Evolutionary conservation across 768 basidiomycete species (phyloP), one percentile per base, ranked within the genome.

Genomic region (Suillus subalutaceus): DNA sequence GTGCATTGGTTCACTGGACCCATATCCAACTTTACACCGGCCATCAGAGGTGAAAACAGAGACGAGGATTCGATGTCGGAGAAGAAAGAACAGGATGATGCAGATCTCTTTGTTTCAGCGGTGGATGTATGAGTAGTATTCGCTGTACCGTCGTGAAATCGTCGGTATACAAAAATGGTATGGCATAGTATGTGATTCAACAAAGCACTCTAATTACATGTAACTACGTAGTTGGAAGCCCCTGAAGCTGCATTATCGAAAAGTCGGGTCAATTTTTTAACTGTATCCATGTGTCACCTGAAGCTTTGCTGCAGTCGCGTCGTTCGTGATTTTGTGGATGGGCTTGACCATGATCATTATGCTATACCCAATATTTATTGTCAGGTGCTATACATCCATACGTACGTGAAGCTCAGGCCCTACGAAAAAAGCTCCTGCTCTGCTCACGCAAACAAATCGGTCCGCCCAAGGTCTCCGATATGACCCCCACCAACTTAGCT

Each of bases 401-500:
- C 48, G 4, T 50, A n/a, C 12, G 20, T n/a, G n/a, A n/a, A n/a
- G n/a, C n/a, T n/a, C n/a, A n/a, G n/a, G n/a, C n/a, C n/a, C n/a
- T n/a, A n/a, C n/a, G n/a, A n/a, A n/a, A n/a, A 37, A n/a, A 16
- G 56, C 50, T 26, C 26, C n/a, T 15, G 12, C 20, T 56, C 35
- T 46, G 40, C 6, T 64, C 66, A 73, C 63, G 68, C 67, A 40
- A 74, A 71, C 30, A 74, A 3, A 66, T 74, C 70, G 6, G 55
- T 67, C 20, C 69, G 44, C 15, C 70, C 67, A 77, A 46, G 32
- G 71, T 72, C 26, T 55, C 69, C 20, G 69, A 83, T 26, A 83
- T 75, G 10, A 79, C 72, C 0, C 77, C 81, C 20, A 81, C 78
- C 63, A 81, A 78, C 63, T 82, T 82, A 37, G 79, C 78, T 56